Evolutionary conservation across 805 yeast genomes (phyloP), one percentile per base, ranked within the genome.

Genomic region (Ogataea paraovalis): DNA sequence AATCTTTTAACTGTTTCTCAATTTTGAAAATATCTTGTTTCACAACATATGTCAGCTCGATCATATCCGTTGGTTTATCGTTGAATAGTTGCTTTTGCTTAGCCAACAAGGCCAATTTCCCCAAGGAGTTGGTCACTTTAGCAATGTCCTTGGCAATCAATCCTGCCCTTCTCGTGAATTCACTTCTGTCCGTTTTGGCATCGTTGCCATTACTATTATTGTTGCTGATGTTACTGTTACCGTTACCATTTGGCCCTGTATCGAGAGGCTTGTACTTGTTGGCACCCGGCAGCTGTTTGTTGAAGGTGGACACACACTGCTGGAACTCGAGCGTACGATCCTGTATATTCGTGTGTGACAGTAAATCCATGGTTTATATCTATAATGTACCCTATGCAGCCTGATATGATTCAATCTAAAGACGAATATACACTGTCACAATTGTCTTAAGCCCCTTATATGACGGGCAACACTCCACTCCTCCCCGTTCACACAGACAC

Each of bases 301-400:
- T 82, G 65, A 84, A 83, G 2, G 91, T 80, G 41, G 81, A 69
- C 27, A 92, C 97, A 62, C 96, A 89, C 61, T 90, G 91, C 56
- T 90, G 92, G 71, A 92, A 92, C 73, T 92, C 98, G 52, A 80
- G 75, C 8, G 98, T 92, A 56, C 99, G 75, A 68, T 92, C 95
- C 62, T 86, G 92, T 37, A 82, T 73, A 30, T 59, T 62, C 9
- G 53, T 60, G 41, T 71, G 61, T 41, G 66, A 44, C 34, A 57
- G 54, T 25, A 56, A 13, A 30, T 60, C 60, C 65, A 62, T 58
- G 19, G n/a, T 23, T 22, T 23, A 37, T 21, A 37, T 20, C 28
- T 25, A 25, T 25, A 7, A 25, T n/a, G n/a, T n/a, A n/a, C n/a
- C n/a, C n/a, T n/a, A n/a, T n/a, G n/a, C n/a, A n/a, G n/a, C n/a